Base-by-base conservation (phyloP, 805 yeast species). In the Wickerhamomyces queroliae region DNA sequence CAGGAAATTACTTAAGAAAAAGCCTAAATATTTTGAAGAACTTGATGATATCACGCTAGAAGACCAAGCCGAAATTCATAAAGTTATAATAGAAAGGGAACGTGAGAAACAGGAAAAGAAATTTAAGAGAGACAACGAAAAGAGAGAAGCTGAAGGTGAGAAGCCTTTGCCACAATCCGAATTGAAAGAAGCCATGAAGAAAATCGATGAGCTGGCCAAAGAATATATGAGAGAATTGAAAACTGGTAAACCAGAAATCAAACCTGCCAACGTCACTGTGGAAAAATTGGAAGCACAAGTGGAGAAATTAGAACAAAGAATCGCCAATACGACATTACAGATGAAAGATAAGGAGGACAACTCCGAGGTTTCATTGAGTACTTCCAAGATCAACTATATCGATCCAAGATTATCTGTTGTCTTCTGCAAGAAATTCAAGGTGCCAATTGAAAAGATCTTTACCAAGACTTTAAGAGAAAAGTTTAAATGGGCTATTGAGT, bases 401-500 rank as follows among this genome's bases (percentile, higher is more conserved):
- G 98, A 91, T 61, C 98, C 98, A 20, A 72, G 98, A 48, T 67
- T 91, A 50, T 80, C 95, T 0, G 96, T 88, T 19, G 79, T 85
- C 73, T 91, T 89, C 56, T 76, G 95, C 38, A 90, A 89, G 61
- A 85, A 80, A 62, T 88, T 67, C 57, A 70, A 77, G 39, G 96
- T 91, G 17, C 98, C 98, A 7, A 83, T 91, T 39, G 97, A 91
- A 61, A 90, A 86, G 62, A 69, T 91, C 31, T 89, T 91, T 52
- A 83, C 96, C 11, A 90, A 89, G 64, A 86, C 98, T 0, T 67
- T 91, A 39, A 69, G 97, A 45, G 96, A 90, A 32, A 91, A 91
- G 66, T 91, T 91, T 65, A 80, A 77, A 35, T 91, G 98, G 98
- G 98, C 98, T 23, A 83, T 91, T 38, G 95, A 90, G 60, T 80